Conservation (phyloP, 169 alveolate species). For the Sarcocystis neurona region DNA sequence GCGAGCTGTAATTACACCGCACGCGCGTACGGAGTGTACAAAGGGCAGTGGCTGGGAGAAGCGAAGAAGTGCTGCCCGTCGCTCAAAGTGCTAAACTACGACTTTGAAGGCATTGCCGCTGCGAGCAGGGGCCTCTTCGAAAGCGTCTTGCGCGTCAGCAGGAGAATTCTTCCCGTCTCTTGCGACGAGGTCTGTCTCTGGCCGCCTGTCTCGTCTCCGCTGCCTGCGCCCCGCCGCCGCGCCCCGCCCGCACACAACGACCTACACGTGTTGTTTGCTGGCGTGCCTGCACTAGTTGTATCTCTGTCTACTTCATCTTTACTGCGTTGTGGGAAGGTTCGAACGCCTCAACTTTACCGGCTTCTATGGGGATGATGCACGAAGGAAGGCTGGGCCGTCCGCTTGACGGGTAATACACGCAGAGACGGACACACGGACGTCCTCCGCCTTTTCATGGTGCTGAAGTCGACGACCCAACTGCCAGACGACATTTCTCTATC, state of each 20-base stretch:
- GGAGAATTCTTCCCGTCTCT: slow-evolving; percentile 40
- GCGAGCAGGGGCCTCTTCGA: slow-evolving; percentile 44
- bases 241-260: no score
- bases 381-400: no score
- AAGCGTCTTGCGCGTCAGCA: slow-evolving; percentile 11
- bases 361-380: no score
- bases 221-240: background rate
- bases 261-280: no score
- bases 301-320: background rate
- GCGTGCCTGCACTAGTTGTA: background rate
- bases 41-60: slow-evolving; percentile 61
- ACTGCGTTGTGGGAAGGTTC: no score
- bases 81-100: slow-evolving; percentile 48
- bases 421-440: no score
- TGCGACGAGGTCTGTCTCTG: slow-evolving; percentile 54
- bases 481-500: no score
- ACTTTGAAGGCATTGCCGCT: slow-evolving; percentile 50
- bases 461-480: no score
- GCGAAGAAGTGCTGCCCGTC: slow-evolving; percentile 57
- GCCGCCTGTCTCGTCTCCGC: background rate
- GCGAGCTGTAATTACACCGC: slow-evolving; percentile 65
- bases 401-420: no score
- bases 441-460: no score
- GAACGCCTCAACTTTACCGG: no score
- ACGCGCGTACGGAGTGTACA: slow-evolving; percentile 32